Evolutionary conservation across 495 filamentous ascomycete species (phyloP).

Genomic region (Halenospora varia): DNA sequence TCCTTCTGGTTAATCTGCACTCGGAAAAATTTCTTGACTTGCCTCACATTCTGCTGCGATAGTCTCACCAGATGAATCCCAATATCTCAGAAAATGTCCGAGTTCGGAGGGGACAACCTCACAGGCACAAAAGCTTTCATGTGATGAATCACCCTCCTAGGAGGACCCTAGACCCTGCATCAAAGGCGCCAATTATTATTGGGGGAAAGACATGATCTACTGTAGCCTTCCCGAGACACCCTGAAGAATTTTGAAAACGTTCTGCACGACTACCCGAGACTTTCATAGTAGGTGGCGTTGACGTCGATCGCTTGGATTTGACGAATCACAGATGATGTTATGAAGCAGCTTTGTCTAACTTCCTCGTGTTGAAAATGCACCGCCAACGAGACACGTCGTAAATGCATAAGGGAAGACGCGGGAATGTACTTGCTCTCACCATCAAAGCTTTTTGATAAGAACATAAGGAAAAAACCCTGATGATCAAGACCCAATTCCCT

Average conservation of each 20-base stretch:
- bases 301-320: too few species aligned
- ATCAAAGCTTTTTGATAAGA: background rate
- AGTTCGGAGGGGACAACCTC: background rate
- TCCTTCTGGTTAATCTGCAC: too few species aligned
- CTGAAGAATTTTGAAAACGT: background rate
- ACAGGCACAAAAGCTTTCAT: background rate
- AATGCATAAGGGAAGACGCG: background rate
- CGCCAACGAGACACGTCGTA: background rate
- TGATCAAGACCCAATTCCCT: background rate
- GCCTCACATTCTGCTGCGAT: too few species aligned
- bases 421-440: background rate
- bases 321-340: too few species aligned
- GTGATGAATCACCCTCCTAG: background rate
- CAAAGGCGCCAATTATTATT: background rate
- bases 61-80: too few species aligned
- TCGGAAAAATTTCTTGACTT: too few species aligned
- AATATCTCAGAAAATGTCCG: background rate
- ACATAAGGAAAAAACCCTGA: too few species aligned
- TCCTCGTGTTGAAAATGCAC: too few species aligned
- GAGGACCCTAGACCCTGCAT: background rate
- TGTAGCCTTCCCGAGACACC: background rate
- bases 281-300: too few species aligned
- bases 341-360: too few species aligned
- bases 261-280: background rate
- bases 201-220: background rate